These are phyloP conservation scores for Claviceps africana DNA, from an alignment of 2,329 filamentous ascomycete species.

Conservation along the genomic window DNA sequence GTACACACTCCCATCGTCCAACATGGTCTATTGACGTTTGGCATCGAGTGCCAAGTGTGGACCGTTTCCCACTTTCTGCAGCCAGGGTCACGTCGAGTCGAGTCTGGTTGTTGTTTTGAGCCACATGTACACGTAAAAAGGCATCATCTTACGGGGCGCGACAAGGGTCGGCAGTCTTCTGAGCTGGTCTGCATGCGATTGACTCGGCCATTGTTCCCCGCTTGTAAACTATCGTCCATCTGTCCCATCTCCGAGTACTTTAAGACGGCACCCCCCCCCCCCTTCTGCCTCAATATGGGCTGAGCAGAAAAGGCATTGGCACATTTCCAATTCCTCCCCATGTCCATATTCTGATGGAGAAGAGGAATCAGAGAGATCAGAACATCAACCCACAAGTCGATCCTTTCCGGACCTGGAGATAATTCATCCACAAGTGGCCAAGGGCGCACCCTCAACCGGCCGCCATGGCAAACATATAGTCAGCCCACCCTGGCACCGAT, in stretches of 20 bases:
- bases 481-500: neutral
- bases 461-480: constrained; percentile 14
- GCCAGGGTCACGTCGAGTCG: neutral
- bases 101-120: neutral
- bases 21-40: too few relatives aligned
- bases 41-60: too few relatives aligned
- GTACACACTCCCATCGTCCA: neutral
- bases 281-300: constrained; percentile 1
- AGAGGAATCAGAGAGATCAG: neutral
- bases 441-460: neutral
- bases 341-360: too few relatives aligned
- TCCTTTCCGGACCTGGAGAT: neutral
- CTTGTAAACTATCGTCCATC: constrained; percentile 3
- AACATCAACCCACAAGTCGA: neutral
- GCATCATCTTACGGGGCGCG: neutral
- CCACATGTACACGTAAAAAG: neutral
- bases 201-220: constrained; percentile 8
- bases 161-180: neutral
- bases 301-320: neutral
- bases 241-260: constrained; percentile 7
- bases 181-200: constrained; percentile 4
- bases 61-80: neutral
- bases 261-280: constrained; percentile 3
- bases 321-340: neutral
- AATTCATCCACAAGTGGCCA: neutral